These are phyloP conservation scores for Pluteus cervinus DNA, from an alignment of 768 basidiomycete species.

Conservation along the genomic window DNA sequence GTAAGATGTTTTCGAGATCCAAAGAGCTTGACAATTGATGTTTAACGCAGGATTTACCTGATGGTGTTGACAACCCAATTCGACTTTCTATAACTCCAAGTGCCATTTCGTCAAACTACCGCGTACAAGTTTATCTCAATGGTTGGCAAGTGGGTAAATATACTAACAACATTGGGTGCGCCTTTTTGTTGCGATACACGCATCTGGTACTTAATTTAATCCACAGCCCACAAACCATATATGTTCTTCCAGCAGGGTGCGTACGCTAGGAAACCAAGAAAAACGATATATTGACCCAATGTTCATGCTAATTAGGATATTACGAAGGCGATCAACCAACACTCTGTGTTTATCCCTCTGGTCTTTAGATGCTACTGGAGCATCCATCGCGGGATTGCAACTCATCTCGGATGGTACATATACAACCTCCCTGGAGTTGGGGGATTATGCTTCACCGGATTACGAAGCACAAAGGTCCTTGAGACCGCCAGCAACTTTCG, in stretches of 20 bases:
- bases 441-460: conserved; percentile 37
- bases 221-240: conserved; percentile 38
- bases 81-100: conserved; percentile 40
- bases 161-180: conserved; percentile 43
- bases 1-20: conserved; percentile 14
- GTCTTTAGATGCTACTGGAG: conserved; percentile 38
- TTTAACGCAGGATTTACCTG: conserved; percentile 25
- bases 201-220: background rate
- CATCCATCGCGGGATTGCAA: conserved; percentile 33
- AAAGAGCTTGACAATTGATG: background rate
- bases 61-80: conserved; percentile 37
- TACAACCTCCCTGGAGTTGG: conserved; percentile 29
- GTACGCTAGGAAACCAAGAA: background rate
- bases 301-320: conserved; percentile 30
- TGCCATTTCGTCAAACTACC: conserved; percentile 37
- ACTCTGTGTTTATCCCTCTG: conserved; percentile 43
- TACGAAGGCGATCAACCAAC: conserved; percentile 35
- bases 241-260: conserved; percentile 43
- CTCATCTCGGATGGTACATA: conserved; percentile 42
- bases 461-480: conserved; percentile 27
- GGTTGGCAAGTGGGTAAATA: conserved; percentile 52
- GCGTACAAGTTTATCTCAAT: conserved; percentile 44
- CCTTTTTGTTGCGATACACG: background rate
- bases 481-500: conserved; percentile 21
- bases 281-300: background rate